Base-by-base conservation (phyloP, 139 green algal genomes). In the Coelastrella sp. region DNA sequence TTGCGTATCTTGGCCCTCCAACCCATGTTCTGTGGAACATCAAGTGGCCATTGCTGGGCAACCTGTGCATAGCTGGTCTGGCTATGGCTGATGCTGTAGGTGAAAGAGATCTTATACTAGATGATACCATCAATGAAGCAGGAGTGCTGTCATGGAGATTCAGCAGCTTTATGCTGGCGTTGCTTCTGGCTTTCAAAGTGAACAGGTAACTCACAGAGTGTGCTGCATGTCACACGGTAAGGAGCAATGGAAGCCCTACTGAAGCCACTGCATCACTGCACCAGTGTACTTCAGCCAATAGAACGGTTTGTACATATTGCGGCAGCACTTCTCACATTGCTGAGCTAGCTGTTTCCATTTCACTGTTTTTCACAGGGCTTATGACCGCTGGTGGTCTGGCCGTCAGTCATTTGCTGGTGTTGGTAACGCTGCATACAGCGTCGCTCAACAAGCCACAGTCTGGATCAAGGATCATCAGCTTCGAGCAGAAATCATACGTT, bases 351-450 rank as follows among this genome's bases (percentile, higher is more conserved):
- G 45, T 57, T 9, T 13, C 11, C 15, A 13, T 13, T 57, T n/a
- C n/a, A n/a, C 11, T 57, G 45, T 13, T 13, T 9, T 23, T 13
- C 15, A 13, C 45, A 57, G 45, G 15, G 45, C 15, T 9, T 48
- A 75, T 27, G 66, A 48, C 66, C 66, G 66, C n/a, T 48, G 66
- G 64, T 73, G 64, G 64, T 13, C 32, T 9, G 64, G 23, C 27
- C 64, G 64, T 9, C 64, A 73, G 27, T 9, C 32, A n/a, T 85
- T 78, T 78, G 32, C 35, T 37, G 68, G 34, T 19, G 41, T 78
- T 11, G 35, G 68, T 37, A 78, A 53, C 35, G 68, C 35, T n/a
- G 35, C 34, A 27, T 9, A 60, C 34, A 57, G 19, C 37, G 11
- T 78, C 5, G 17, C 68, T 11, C 68, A 78, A 37, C 35, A 59